These are phyloP conservation scores for Suillus luteus DNA, from an alignment of 768 basidiomycete species.

Conservation along the genomic window DNA sequence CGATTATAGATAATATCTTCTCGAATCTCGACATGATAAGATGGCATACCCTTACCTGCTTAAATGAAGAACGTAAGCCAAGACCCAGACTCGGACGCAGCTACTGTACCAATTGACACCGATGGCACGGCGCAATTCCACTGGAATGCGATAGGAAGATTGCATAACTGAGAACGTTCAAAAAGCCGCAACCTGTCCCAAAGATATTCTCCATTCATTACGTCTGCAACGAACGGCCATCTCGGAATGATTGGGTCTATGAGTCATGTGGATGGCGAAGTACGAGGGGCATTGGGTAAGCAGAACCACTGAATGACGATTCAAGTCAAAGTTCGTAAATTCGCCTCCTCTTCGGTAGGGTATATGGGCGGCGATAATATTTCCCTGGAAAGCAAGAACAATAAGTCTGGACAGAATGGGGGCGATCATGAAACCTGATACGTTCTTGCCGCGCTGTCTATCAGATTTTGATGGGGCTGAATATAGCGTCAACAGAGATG, in stretches of 20 bases:
- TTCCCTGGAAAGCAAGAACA: neutral
- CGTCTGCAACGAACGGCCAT: neutral
- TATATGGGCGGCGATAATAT: neutral
- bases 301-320: neutral
- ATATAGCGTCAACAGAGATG: neutral
- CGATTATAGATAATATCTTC: neutral
- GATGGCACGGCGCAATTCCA: neutral
- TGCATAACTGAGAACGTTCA: neutral
- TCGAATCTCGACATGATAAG: slow-evolving; percentile 7
- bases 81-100: neutral
- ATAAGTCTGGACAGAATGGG: slow-evolving; percentile 1
- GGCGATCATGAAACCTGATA: neutral
- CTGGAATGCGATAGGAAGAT: neutral
- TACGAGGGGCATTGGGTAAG: neutral
- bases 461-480: neutral
- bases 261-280: neutral
- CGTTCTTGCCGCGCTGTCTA: neutral
- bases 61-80: neutral
- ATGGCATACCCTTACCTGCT: neutral
- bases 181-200: neutral
- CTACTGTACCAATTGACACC: neutral
- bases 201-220: neutral
- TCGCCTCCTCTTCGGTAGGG: slow-evolving; percentile 2
- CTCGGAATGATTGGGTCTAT: neutral
- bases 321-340: neutral